phyloP scores from a whole-genome alignment of 805 yeast species.

The Teunomyces tritomae region DNA sequence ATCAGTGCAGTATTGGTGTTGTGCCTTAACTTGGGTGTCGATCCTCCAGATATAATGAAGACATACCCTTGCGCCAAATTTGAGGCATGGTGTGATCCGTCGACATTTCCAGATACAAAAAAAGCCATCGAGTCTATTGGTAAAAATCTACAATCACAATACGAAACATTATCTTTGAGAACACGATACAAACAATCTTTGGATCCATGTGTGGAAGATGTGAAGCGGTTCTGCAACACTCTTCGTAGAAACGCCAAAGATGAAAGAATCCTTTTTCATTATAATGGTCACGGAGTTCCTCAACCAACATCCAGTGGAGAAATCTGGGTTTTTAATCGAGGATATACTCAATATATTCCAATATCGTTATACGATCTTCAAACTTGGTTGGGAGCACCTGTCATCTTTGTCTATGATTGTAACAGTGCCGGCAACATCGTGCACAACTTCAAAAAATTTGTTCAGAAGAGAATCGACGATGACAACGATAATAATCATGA shows the following conservation, averaged over 20 bases:
- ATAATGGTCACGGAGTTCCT: constrained; percentile 98
- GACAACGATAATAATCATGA: constrained; percentile 65
- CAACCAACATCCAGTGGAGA: constrained; percentile 96
- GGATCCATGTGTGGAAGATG: constrained; percentile 95
- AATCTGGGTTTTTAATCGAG: constrained; percentile 96
- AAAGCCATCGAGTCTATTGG: constrained; percentile 92
- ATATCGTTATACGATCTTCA: constrained; percentile 93
- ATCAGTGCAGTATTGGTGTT: constrained; percentile 89
- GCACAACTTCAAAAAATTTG: constrained; percentile 82
- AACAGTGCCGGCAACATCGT: constrained; percentile 93
- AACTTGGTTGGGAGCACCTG: constrained; percentile 97
- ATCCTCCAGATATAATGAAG: constrained; percentile 93
- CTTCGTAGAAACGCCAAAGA: constrained; percentile 88
- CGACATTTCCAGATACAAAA: constrained; percentile 75
- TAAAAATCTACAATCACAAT: constrained; percentile 80
- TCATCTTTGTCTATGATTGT: constrained; percentile 92
- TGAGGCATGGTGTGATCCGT: constrained; percentile 94
- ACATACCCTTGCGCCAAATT: constrained; percentile 89
- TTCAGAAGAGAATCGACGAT: constrained; percentile 84
- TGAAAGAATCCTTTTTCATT: constrained; percentile 89
- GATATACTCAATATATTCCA: constrained; percentile 96
- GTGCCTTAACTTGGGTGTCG: constrained; percentile 91
- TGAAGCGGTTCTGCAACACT: constrained; percentile 86
- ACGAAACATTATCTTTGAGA: constrained; percentile 82
- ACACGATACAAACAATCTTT: constrained; percentile 87